Conservation (phyloP, 2,329 filamentous ascomycete species). For the Pseudocercospora crystallina region DNA sequence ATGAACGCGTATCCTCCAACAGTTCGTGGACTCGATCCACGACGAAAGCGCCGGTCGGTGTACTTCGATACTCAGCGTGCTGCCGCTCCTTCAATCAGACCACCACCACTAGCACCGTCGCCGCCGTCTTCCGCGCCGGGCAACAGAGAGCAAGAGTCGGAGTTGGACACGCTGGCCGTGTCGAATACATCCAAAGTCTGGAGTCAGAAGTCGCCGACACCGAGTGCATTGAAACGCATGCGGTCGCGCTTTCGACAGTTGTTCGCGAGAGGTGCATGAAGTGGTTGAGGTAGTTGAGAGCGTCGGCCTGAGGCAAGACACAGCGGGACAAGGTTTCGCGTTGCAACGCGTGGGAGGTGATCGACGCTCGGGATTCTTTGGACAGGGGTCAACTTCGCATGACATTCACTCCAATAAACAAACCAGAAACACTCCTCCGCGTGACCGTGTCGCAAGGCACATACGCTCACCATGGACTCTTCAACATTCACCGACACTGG, state of each 20-base stretch:
- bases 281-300: not conserved
- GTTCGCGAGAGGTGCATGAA: slow-evolving; percentile 4
- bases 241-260: slow-evolving; percentile 5
- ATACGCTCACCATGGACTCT: not conserved
- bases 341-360: not conserved
- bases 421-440: too few species aligned
- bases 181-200: not conserved
- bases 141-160: not conserved
- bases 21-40: not conserved
- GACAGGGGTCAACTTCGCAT: not conserved
- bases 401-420: too few species aligned
- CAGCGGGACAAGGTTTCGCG: not conserved
- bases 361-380: not conserved
- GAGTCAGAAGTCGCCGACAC: slow-evolving; percentile 6
- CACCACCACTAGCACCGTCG: not conserved
- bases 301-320: not conserved
- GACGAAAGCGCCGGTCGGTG: slow-evolving; percentile 1
- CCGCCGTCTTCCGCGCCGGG: not conserved
- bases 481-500: not conserved
- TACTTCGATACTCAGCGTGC: slow-evolving; percentile 6
- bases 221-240: slow-evolving; percentile 12
- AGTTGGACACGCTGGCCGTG: slow-evolving; percentile 6
- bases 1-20: not conserved
- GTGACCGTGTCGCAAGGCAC: not conserved
- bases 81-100: not conserved